A percentile compares a stretch with the other conserved stretches of the same genome.
These are phyloP conservation scores for Sugiyamaella smithiae DNA, from an alignment of 805 yeast genomes.

Conservation along the genomic window DNA sequence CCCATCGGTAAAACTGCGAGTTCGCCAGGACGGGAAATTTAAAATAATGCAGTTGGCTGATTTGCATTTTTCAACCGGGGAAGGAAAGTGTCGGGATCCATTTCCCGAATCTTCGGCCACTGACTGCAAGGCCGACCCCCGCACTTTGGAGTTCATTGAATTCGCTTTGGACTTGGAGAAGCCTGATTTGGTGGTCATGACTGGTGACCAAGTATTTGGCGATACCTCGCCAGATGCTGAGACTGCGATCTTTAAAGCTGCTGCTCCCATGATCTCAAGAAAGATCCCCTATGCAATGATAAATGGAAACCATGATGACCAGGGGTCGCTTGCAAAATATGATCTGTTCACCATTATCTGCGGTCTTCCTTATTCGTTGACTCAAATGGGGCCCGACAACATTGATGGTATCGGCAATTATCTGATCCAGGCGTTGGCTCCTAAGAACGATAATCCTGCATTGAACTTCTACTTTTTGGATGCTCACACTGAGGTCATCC, in stretches of 20 bases:
- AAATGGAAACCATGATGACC: constrained; percentile 94
- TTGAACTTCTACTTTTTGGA: constrained; percentile 74
- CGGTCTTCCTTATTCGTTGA: constrained; percentile 64
- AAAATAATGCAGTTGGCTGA: constrained; percentile 90
- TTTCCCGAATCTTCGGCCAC: constrained; percentile 30
- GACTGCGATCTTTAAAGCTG: constrained; percentile 74
- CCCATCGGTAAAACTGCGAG: constrained; percentile 30
- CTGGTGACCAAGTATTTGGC: constrained; percentile 94
- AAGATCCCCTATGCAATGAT: constrained; percentile 80
- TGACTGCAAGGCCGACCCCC: constrained; percentile 73
- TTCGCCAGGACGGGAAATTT: constrained; percentile 49
- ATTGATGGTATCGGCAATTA: constrained; percentile 86
- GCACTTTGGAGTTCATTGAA: constrained; percentile 61
- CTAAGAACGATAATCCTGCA: constrained; percentile 39
- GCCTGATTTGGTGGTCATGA: constrained; percentile 81
- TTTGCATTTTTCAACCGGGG: constrained; percentile 82
- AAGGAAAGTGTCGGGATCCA: constrained; percentile 72
- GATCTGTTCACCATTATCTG: constrained; percentile 57
- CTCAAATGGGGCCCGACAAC: constrained; percentile 60
- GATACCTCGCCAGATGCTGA: constrained; percentile 74
- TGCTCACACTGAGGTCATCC: constrained; percentile 59
- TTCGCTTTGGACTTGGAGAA: constrained; percentile 65
- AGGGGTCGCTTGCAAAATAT: constrained; percentile 62
- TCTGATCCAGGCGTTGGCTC: constrained; percentile 49
- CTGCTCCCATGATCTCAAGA: constrained; percentile 62